These are phyloP conservation scores for Candida ovalis DNA, from an alignment of 805 yeast species.

Conservation along the genomic window DNA sequence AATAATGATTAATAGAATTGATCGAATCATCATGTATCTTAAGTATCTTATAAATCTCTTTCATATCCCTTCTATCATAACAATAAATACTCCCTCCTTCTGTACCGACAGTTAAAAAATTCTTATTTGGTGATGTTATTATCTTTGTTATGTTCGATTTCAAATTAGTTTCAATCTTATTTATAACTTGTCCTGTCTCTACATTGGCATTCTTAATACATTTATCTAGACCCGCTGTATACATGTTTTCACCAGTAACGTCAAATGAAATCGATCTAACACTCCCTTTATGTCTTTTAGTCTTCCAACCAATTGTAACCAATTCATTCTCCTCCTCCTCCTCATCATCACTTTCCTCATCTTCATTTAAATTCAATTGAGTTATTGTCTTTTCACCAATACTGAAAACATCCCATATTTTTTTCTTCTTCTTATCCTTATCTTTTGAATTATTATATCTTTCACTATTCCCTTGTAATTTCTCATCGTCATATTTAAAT, in stretches of 20 bases:
- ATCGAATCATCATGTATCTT: conserved; percentile 74
- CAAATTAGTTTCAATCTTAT: conserved; percentile 37
- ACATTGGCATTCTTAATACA: conserved; percentile 71
- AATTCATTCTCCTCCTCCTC: conserved; percentile 25
- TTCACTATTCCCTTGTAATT: conserved; percentile 34
- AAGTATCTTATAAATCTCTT: conserved; percentile 41
- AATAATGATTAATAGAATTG: conserved; percentile 67
- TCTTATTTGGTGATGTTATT: conserved; percentile 42
- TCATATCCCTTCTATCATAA: conserved; percentile 53
- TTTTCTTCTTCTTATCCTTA: conserved; percentile 16
- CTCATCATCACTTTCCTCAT: conserved; percentile 10
- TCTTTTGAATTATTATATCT: conserved; percentile 2
- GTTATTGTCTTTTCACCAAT: conserved; percentile 14
- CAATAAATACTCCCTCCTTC: conserved; percentile 70
- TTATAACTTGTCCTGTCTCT: conserved; percentile 70
- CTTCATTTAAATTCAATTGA: background rate
- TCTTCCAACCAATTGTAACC: conserved; percentile 61
- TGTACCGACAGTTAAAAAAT: conserved; percentile 53
- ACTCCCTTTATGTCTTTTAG: conserved; percentile 86
- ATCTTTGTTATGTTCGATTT: conserved; percentile 36
- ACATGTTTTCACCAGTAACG: conserved; percentile 54
- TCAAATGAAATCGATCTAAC: conserved; percentile 72
- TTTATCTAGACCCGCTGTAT: conserved; percentile 75
- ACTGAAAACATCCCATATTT: conserved; percentile 32
- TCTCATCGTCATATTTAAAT: conserved; percentile 50